Evolutionary conservation across 1,284 basidiomycete genomes (phyloP), one percentile per base, ranked within the genome.

Genomic region (Cutaneotrichosporon arboriforme): DNA sequence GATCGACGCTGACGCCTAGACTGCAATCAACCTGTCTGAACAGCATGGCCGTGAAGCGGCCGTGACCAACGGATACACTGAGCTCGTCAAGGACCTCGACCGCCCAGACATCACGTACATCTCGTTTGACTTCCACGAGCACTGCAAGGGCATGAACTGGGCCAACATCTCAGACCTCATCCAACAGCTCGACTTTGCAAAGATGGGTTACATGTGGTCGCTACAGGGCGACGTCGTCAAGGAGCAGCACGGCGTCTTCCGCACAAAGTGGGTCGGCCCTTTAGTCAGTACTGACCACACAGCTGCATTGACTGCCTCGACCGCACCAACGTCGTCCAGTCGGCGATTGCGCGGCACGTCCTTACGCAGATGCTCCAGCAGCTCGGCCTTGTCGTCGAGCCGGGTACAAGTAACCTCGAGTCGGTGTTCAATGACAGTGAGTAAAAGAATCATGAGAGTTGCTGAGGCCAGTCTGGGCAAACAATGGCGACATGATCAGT

Each of bases 301-400:
- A 93, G 93, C 67, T 97, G 93, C 68, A 92, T 97, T 53, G 93
- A 97, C 70, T 94, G 91, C 59, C 65, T 78, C 64, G 90, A 92
- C 68, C 80, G 92, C 46, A 97, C 92, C 18, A 97, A 96, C 68
- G 92, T 55, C 80, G 91, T 82, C 81, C 74, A 94, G 83, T 94
- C 90, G 20, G 92, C 93, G 0, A 87, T 97, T 64, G 88, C 90
- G 8, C 81, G 91, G 54, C 81, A 87, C 69, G 81, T 92, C 22
- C 77, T 97, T 53, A 82, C 83, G 46, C 81, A 81, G 52, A 91
- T 97, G 71, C 78, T 94, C 13, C 83, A 86, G 22, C 88, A 87
- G 38, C 80, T 92, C 2, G 91, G 74, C 7, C 55, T 75, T 10
- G 60, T 65, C 8, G 60, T 64, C 1, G 67, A 64, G n/a, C 60